Base-by-base conservation (phyloP, 257 asterid genomes). In the Nicotiana benthamiana region DNA sequence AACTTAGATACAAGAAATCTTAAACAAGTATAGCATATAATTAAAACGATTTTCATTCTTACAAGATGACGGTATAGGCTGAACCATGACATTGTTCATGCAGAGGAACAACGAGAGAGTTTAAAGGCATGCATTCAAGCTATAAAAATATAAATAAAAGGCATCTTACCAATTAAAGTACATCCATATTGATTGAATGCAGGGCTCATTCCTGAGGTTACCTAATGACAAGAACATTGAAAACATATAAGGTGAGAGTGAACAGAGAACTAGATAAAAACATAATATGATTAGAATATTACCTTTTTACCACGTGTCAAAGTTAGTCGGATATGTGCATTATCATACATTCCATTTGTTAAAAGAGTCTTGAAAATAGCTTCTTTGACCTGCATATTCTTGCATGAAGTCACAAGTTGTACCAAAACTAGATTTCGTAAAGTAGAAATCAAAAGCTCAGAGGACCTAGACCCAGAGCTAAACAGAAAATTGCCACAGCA, bases 261-360 rank as follows among this genome's bases (percentile, higher is more conserved):
- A 52, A 8, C 26, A 4, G 43, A 74, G 16, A 48, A 74, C 24
- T 48, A 48, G 26, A 24, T 46, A 26, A 48, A 43, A 74, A 15
- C 61, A 48, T 48, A 48, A 24, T 48, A 8, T 8, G 43, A 48
- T 32, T 30, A 46, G 26, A 24, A 27, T 27, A 75, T 22, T 53
- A 86, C 98, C 97, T 93, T 95, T 89, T 92, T 93, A 81, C 99
- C 99, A 52, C 99, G 99, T 66, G 99, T 93, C 86, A 95, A 76
- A 84, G 97, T 93, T 79, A 95, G 87, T 82, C 98, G 90, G 63
- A 95, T 91, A 79, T 93, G 98, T 62, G 91, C 91, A 82, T 90
- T 80, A 81, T 86, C 87, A 82, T 90, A 92, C 99, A 95, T 95
- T 80, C 93, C 97, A 85, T 95, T 95, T 75, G 89, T 83, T 86